These are phyloP conservation scores for Macrocybe gigantea DNA, from an alignment of 768 basidiomycete genomes.

Conservation along the genomic window DNA sequence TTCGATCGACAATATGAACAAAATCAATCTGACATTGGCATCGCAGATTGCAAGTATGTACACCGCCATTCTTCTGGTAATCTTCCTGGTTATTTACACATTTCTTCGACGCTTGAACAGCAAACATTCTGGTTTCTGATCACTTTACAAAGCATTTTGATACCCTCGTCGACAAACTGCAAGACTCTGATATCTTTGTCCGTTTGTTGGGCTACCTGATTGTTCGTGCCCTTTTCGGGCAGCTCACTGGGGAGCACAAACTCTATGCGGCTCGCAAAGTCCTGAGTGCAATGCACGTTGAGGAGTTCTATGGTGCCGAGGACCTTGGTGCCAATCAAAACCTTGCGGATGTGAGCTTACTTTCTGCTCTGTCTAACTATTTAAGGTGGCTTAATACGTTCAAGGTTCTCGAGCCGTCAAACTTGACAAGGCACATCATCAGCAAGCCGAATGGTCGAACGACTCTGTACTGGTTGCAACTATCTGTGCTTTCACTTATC, in stretches of 20 bases:
- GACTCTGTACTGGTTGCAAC: constrained; percentile 53
- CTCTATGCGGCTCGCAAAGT: constrained; percentile 46
- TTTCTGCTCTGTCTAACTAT: neutral
- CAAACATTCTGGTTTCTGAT: constrained; percentile 56
- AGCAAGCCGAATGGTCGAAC: constrained; percentile 55
- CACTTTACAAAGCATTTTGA: constrained; percentile 36
- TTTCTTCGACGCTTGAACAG: constrained; percentile 25
- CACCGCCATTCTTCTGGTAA: constrained; percentile 3
- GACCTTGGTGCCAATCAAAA: constrained; percentile 23
- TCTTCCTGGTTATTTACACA: neutral
- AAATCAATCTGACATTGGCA: constrained; percentile 49
- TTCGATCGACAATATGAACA: constrained; percentile 37
- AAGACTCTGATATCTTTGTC: constrained; percentile 42
- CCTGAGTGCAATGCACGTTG: constrained; percentile 39
- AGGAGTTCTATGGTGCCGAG: constrained; percentile 40
- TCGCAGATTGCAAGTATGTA: constrained; percentile 60
- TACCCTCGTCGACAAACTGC: constrained; percentile 46
- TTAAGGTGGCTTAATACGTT: neutral
- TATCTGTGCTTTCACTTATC: constrained; percentile 47
- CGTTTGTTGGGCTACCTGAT: constrained; percentile 58
- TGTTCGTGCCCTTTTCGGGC: constrained; percentile 52
- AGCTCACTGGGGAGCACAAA: constrained; percentile 52
- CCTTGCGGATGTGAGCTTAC: constrained; percentile 23
- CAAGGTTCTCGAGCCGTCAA: constrained; percentile 39
- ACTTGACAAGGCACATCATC: constrained; percentile 43